Evolutionary conservation across 805 yeast genomes (phyloP), one percentile per base, ranked within the genome.

Genomic region (Pichia heedii): DNA sequence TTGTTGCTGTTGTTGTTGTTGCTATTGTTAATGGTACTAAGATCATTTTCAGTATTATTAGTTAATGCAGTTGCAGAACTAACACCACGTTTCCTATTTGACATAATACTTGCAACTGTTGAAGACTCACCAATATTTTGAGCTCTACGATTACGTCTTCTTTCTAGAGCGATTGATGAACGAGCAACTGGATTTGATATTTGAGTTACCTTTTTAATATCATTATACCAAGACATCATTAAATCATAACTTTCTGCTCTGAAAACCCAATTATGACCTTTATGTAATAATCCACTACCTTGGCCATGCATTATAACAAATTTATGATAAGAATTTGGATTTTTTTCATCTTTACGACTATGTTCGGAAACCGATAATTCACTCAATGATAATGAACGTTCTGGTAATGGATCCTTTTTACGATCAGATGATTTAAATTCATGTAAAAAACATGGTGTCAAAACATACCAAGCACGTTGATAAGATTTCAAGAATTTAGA

Each of bases 261-360:
- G 68, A 90, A 89, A n/a, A 89, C 93, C 86, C 93, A 87, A 55
- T 87, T 88, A 65, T 89, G 97, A 36, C 87, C 85, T 55, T 86
- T 73, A 49, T 79, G 81, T 49, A 86, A 71, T 47, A 83, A 66
- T 13, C 93, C 93, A 47, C 78, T 77, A 48, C 79, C 77, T 50
- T 81, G 79, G 55, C 83, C 85, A 16, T 88, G 77, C 50, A 76
- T 77, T 48, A 90, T 67, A 11, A 88, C 84, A 63, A 90, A 93
- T 65, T 88, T 88, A 60, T 79, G 79, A 45, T 66, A 67, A 3
- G 75, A 70, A 40, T 74, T 76, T 16, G 73, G 67, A 33, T 70
- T 60, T 41, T 65, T 68, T 22, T 80, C 77, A 51, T 82, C 86
- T 54, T 78, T 79, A 58, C 79, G 78, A 12, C 90, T 79, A 65